A percentile compares a stretch with the other conserved stretches of the same genome.
phyloP scores from a whole-genome alignment of 176 grass and related monocot species.

The Zea luxurians region DNA sequence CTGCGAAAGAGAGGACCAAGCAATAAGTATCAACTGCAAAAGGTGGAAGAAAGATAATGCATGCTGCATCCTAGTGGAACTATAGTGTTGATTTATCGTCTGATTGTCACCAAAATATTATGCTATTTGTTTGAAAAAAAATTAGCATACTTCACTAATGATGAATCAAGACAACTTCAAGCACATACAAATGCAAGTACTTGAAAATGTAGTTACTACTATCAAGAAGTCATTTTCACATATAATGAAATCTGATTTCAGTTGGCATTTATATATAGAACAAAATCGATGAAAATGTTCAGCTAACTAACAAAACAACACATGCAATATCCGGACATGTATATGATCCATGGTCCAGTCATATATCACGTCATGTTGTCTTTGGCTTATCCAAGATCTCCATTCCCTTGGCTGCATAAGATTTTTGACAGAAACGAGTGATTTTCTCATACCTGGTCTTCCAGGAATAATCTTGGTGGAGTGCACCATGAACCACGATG shows the following conservation, averaged over 20 bases:
- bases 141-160: constrained; percentile 1
- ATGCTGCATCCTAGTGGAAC: neutral
- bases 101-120: neutral
- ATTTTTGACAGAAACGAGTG: constrained; percentile 10
- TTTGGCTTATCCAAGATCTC: constrained; percentile 1
- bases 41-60: neutral
- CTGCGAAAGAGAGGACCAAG: constrained; percentile 41
- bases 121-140: constrained; percentile 14
- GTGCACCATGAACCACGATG: constrained; percentile 95
- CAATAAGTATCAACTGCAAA: constrained; percentile 14
- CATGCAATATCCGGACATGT: neutral
- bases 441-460: constrained; percentile 76
- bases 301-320: neutral
- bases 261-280: constrained; percentile 4
- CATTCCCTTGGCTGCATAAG: neutral
- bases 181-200: neutral
- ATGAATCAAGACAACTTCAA: neutral
- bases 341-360: neutral
- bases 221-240: neutral
- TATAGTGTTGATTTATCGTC: neutral
- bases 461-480: constrained; percentile 86
- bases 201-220: neutral
- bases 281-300: neutral
- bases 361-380: neutral
- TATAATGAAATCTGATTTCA: neutral